Conservation (phyloP, 768 basidiomycete species). For the Phaffia australis region DNA sequence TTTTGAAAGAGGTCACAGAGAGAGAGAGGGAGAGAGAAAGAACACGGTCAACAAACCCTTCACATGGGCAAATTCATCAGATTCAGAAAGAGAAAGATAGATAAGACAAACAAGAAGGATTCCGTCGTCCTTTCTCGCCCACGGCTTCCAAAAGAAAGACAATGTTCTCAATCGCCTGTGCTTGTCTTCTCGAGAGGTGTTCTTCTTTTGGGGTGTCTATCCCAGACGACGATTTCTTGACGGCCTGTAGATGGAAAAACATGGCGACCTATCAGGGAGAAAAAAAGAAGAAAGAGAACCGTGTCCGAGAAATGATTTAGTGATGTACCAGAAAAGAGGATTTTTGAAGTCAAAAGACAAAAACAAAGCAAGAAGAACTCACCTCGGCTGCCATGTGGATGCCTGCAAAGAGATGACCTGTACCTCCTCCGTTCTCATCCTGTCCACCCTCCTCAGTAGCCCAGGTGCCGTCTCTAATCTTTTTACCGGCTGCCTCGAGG, state of each 20-base stretch:
- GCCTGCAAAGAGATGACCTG: conserved; percentile 11
- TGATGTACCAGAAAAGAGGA: too few relatives aligned
- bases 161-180: conserved; percentile 19
- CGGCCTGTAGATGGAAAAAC: conserved; percentile 13
- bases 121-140: conserved; percentile 16
- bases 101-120: too few relatives aligned
- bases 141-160: conserved; percentile 17
- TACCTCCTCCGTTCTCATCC: conserved; percentile 8
- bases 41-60: too few relatives aligned
- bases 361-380: background rate
- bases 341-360: background rate
- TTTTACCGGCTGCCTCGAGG: conserved; percentile 17
- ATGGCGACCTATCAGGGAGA: conserved; percentile 7
- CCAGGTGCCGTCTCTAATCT: conserved; percentile 9
- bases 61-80: too few relatives aligned
- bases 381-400: conserved; percentile 23
- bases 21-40: too few relatives aligned
- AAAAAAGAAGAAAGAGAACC: background rate
- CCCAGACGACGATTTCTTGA: background rate
- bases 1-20: too few relatives aligned
- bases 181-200: background rate
- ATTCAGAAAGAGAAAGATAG: too few relatives aligned
- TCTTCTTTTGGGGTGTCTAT: background rate
- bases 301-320: too few relatives aligned
- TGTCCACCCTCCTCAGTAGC: background rate